These are phyloP conservation scores for Boeremia exigua DNA, from an alignment of 2,329 filamentous ascomycete species.

Conservation along the genomic window DNA sequence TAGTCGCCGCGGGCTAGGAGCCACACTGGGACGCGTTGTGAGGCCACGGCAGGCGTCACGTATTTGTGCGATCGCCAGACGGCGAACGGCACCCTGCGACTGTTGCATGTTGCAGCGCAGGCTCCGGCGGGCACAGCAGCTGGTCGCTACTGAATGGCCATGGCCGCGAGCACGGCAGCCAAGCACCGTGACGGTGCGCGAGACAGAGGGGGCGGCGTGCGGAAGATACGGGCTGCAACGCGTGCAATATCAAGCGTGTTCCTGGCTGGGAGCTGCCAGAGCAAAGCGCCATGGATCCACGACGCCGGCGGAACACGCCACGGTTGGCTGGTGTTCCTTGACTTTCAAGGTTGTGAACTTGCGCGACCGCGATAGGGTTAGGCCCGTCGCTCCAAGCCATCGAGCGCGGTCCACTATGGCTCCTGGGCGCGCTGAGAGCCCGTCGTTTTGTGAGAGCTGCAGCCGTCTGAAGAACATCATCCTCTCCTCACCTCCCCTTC, in stretches of 20 bases:
- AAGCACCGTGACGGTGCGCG: conserved; percentile 18
- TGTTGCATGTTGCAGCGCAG: conserved; percentile 7
- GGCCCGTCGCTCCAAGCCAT: conserved; percentile 13
- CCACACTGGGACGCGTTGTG: conserved; percentile 14
- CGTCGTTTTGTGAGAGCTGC: conserved; percentile 45
- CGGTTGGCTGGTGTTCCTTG: conserved; percentile 38
- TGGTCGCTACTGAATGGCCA: conserved; percentile 1
- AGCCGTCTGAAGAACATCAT: conserved; percentile 42
- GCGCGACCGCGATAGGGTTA: conserved; percentile 23
- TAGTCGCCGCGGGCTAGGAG: conserved; percentile 18
- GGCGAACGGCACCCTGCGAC: background rate
- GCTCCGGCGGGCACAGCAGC: background rate
- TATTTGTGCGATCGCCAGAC: background rate
- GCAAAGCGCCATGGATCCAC: conserved; percentile 35
- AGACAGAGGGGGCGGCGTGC: conserved; percentile 18
- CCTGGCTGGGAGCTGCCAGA: conserved; percentile 39
- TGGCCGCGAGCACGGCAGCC: conserved; percentile 12
- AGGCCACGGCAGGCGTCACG: conserved; percentile 3
- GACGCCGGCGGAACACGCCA: conserved; percentile 22
- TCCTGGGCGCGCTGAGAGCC: conserved; percentile 39
- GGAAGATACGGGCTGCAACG: conserved; percentile 28
- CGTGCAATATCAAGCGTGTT: conserved; percentile 40
- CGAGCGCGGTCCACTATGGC: conserved; percentile 31
- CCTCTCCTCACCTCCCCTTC: conserved; percentile 36
- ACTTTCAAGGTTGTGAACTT: conserved; percentile 32